These are phyloP conservation scores for Boletus rufocinnamomeus DNA, from an alignment of 768 basidiomycete genomes.

Conservation along the genomic window DNA sequence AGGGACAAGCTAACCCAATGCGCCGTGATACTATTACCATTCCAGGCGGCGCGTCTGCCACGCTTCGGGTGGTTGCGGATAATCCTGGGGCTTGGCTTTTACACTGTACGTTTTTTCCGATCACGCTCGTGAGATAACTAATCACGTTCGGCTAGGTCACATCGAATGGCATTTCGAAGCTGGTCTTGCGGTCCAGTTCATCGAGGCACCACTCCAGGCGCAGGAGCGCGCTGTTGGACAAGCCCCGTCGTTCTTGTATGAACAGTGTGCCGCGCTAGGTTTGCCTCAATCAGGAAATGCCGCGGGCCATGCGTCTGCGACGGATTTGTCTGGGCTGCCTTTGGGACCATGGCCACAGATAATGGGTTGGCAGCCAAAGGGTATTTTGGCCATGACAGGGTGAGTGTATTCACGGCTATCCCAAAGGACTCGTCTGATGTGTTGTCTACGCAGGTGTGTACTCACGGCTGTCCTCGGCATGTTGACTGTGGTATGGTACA, in stretches of 20 bases:
- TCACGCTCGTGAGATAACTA: neutral
- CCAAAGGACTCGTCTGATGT: constrained; percentile 5
- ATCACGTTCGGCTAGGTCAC: constrained; percentile 50
- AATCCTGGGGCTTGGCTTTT: constrained; percentile 93
- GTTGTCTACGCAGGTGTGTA: constrained; percentile 60
- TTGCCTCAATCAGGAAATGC: constrained; percentile 78
- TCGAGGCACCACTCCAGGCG: constrained; percentile 75
- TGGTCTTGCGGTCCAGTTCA: constrained; percentile 82
- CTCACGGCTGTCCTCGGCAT: constrained; percentile 84
- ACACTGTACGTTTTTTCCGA: constrained; percentile 57
- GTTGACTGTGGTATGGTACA: constrained; percentile 83
- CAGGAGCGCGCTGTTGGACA: constrained; percentile 50
- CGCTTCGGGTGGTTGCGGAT: constrained; percentile 80
- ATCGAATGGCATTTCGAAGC: constrained; percentile 85
- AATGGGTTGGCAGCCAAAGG: constrained; percentile 71
- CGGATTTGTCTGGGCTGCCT: constrained; percentile 65
- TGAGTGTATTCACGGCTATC: constrained; percentile 34
- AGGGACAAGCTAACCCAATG: constrained; percentile 84
- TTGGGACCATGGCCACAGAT: constrained; percentile 74
- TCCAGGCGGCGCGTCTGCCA: constrained; percentile 64
- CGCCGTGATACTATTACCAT: constrained; percentile 89
- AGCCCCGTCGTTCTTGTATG: constrained; percentile 59
- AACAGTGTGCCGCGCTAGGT: constrained; percentile 71
- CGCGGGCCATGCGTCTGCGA: constrained; percentile 70
- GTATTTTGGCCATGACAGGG: constrained; percentile 76